phyloP scores from a whole-genome alignment of 1,284 basidiomycete genomes.

The Abortiporus biennis region DNA sequence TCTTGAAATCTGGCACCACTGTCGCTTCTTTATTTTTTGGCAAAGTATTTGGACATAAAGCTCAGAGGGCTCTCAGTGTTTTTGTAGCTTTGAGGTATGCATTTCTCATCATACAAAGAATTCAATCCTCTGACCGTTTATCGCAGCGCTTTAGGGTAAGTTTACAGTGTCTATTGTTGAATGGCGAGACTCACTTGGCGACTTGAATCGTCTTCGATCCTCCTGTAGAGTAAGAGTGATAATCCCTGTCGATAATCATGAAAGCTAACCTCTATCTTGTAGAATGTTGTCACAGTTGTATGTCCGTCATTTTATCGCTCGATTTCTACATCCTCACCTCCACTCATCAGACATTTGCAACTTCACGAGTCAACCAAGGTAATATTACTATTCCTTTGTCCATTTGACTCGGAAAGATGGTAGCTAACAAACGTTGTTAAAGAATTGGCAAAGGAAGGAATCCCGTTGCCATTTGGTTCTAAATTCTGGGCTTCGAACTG shows the following conservation, averaged over 20 bases:
- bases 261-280: no score
- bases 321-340: not conserved
- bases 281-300: conserved; percentile 15
- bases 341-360: conserved; percentile 13
- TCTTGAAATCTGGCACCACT: conserved; percentile 48
- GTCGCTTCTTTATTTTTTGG: conserved; percentile 66
- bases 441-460: conserved; percentile 49
- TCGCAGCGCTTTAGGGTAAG: conserved; percentile 1
- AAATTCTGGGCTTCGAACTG: conserved; percentile 62
- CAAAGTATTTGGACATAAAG: conserved; percentile 55
- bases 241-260: no score
- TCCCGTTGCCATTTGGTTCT: conserved; percentile 54
- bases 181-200: no score
- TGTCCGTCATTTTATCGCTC: not conserved
- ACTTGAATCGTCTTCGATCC: no score
- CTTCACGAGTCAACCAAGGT: conserved; percentile 17
- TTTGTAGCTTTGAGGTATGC: conserved; percentile 40
- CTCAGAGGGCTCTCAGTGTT: conserved; percentile 56
- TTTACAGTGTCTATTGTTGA: no score
- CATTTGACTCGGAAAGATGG: not conserved
- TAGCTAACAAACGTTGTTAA: not conserved
- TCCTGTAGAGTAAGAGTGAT: no score
- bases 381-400: not conserved
- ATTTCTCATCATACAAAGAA: not conserved
- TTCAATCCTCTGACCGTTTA: not conserved